Evolutionary conservation across 306 rosid genomes (phyloP).

Genomic region (Cicer judaicum): DNA sequence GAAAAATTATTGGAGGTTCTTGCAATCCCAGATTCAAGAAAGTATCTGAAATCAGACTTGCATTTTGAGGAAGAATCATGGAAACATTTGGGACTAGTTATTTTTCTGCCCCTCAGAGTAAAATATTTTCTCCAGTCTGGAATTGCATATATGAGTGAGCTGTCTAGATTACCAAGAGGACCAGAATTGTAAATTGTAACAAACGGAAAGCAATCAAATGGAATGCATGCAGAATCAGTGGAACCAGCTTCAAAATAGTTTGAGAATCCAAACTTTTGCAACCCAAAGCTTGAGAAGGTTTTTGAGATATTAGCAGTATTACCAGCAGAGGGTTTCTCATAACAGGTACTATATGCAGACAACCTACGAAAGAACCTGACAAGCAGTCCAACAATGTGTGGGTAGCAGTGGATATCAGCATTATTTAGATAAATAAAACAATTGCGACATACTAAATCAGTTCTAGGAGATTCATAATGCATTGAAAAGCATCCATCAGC

Average conservation of each 20-base stretch:
- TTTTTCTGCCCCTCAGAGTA: conserved; percentile 57
- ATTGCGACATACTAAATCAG: conserved; percentile 48
- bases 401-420: conserved; percentile 84
- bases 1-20: conserved; percentile 47
- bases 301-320: conserved; percentile 47
- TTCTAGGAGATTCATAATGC: conserved; percentile 56
- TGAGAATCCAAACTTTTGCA: conserved; percentile 82
- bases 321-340: conserved; percentile 39
- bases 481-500: conserved; percentile 61
- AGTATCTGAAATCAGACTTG: conserved; percentile 42
- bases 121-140: conserved; percentile 81
- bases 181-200: conserved; percentile 67
- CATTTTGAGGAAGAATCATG: conserved; percentile 47
- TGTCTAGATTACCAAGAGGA: conserved; percentile 67
- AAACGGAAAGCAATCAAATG: conserved; percentile 79
- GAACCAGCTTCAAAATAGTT: conserved; percentile 75
- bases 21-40: conserved; percentile 48
- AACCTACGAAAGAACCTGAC: conserved; percentile 61
- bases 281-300: conserved; percentile 47
- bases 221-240: conserved; percentile 70
- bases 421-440: conserved; percentile 56
- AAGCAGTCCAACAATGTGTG: conserved; percentile 62
- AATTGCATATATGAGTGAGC: conserved; percentile 55
- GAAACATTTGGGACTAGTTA: conserved; percentile 48
- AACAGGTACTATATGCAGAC: conserved; percentile 50